Evolutionary conservation across 2,329 filamentous ascomycete genomes (phyloP).

Genomic region (Trichoderma endophyticum): DNA sequence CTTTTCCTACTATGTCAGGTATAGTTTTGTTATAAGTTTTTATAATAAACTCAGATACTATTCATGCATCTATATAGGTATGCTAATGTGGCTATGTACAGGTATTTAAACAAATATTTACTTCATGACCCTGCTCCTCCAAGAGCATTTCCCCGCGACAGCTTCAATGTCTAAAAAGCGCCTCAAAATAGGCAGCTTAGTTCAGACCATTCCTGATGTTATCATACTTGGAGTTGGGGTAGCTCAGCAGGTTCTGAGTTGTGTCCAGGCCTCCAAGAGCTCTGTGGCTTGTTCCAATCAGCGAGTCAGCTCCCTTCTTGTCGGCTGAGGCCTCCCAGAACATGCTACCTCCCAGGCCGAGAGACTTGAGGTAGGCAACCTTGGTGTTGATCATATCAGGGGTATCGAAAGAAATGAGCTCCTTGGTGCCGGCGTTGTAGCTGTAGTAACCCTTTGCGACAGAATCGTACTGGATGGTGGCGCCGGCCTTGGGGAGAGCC

Average conservation of each 20-base stretch:
- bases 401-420: constrained; percentile 72
- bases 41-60: not conserved
- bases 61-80: not conserved
- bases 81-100: constrained; percentile 10
- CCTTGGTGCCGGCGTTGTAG: constrained; percentile 58
- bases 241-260: constrained; percentile 49
- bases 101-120: constrained; percentile 1
- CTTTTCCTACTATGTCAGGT: no score
- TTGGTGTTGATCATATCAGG: constrained; percentile 59
- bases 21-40: not conserved
- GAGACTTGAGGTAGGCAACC: constrained; percentile 59
- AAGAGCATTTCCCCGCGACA: not conserved
- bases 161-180: not conserved
- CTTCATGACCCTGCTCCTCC: not conserved
- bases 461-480: constrained; percentile 55
- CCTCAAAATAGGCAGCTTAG: constrained; percentile 12
- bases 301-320: constrained; percentile 53
- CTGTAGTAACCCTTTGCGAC: constrained; percentile 64
- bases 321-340: constrained; percentile 82
- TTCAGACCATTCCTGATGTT: constrained; percentile 44
- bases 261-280: constrained; percentile 42
- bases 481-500: constrained; percentile 61
- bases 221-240: constrained; percentile 52
- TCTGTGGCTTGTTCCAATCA: constrained; percentile 54
- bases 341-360: constrained; percentile 71